Conservation (phyloP, 2,329 filamentous ascomycete genomes). For the Curvularia verruculosa region DNA sequence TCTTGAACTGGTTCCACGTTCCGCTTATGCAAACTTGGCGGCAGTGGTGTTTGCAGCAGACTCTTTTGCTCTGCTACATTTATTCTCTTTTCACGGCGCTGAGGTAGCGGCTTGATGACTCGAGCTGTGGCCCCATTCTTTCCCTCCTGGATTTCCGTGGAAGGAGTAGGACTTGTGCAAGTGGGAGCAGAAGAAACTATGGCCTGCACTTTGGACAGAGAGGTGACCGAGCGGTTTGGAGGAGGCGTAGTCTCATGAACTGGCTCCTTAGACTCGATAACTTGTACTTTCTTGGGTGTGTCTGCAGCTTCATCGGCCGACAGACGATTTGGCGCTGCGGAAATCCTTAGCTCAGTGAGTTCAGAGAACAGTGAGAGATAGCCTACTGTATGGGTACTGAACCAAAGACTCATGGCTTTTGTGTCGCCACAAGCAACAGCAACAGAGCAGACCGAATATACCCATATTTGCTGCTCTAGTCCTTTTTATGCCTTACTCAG, state of each 20-base stretch:
- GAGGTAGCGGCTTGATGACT: background rate
- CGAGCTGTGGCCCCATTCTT: background rate
- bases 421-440: background rate
- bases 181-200: background rate
- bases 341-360: background rate
- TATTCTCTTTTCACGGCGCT: background rate
- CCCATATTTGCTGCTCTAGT: background rate
- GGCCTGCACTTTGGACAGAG: background rate
- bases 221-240: background rate
- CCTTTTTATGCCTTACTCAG: background rate
- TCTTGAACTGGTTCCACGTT: background rate
- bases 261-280: background rate
- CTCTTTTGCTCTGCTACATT: background rate
- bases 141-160: background rate
- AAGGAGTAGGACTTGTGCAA: background rate
- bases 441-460: background rate
- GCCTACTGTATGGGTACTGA: background rate
- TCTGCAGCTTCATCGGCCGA: background rate
- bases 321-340: background rate
- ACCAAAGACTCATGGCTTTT: background rate
- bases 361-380: background rate
- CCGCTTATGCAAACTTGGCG: background rate
- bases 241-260: constrained; percentile 1
- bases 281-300: background rate
- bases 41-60: background rate